A percentile compares a stretch with the other conserved stretches of the same genome.
Conservation (phyloP, 441 rosid species). For the Adansonia madagascariensis region DNA sequence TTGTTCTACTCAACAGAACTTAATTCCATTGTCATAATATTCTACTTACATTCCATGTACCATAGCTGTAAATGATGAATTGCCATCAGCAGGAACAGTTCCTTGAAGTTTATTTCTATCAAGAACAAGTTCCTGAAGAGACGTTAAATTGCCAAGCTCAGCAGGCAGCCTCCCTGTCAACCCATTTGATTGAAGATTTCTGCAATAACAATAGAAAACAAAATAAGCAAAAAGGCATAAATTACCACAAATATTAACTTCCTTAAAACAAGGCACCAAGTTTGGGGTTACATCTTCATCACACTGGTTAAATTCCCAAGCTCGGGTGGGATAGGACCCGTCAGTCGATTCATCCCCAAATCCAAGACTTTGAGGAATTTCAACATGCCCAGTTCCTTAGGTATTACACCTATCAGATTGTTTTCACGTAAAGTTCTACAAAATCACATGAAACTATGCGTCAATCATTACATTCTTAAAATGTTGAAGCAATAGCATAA, state of each 20-base stretch:
- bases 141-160: slow-evolving; percentile 72
- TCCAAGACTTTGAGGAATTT: slow-evolving; percentile 76
- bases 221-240: slow-evolving; percentile 23
- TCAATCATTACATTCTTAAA: slow-evolving; percentile 1
- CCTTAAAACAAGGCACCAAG: slow-evolving; percentile 4
- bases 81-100: slow-evolving; percentile 57
- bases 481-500: neutral
- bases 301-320: slow-evolving; percentile 64
- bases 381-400: slow-evolving; percentile 84
- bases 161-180: slow-evolving; percentile 75
- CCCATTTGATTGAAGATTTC: slow-evolving; percentile 91
- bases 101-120: slow-evolving; percentile 91
- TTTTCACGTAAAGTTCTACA: slow-evolving; percentile 77
- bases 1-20: neutral
- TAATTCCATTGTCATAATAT: slow-evolving; percentile 2
- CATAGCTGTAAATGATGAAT: slow-evolving; percentile 43
- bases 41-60: slow-evolving; percentile 60
- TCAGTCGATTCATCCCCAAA: slow-evolving; percentile 83
- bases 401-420: slow-evolving; percentile 72
- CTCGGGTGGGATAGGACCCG: slow-evolving; percentile 85
- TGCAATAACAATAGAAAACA: slow-evolving; percentile 38
- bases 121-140: slow-evolving; percentile 71
- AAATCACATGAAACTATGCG: slow-evolving; percentile 33
- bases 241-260: slow-evolving; percentile 19
- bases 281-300: slow-evolving; percentile 50